Conservation (phyloP, 352 stramenopile species). For the Globisporangium camurandrum region DNA sequence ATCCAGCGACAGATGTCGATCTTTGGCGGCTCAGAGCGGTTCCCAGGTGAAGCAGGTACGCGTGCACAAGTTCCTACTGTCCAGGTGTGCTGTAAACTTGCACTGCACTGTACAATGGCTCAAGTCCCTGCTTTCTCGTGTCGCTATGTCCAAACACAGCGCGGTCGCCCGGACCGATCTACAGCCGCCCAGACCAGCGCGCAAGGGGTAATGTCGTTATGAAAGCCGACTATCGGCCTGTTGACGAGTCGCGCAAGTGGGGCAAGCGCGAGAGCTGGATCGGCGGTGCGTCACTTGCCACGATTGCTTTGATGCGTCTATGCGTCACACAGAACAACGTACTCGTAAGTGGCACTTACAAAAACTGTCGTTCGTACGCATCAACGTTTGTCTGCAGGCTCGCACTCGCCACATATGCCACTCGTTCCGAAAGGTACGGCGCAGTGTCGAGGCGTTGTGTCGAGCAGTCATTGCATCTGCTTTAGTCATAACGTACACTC, state of each 20-base stretch:
- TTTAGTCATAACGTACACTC: neutral
- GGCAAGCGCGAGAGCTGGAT: constrained; percentile 83
- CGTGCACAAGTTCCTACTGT: neutral
- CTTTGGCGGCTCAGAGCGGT: constrained; percentile 71
- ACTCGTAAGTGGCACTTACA: too few relatives aligned
- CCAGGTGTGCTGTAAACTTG: too few relatives aligned
- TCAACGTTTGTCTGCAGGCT: constrained; percentile 15
- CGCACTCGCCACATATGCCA: constrained; percentile 38
- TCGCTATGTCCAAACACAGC: constrained; percentile 13
- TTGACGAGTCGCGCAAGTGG: constrained; percentile 60
- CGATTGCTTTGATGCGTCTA: too few relatives aligned
- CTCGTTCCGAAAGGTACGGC: constrained; percentile 46
- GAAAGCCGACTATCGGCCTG: constrained; percentile 55
- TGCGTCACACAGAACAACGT: too few relatives aligned
- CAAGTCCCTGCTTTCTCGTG: neutral
- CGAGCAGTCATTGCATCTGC: too few relatives aligned
- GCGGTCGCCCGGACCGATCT: constrained; percentile 70
- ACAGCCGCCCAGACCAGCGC: constrained; percentile 47
- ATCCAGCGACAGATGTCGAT: constrained; percentile 41
- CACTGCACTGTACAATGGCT: neutral
- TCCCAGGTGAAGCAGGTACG: constrained; percentile 57
- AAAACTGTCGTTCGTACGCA: too few relatives aligned
- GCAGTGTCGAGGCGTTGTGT: too few relatives aligned
- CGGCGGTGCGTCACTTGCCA: constrained; percentile 45
- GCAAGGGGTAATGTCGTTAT: constrained; percentile 61